These are phyloP conservation scores for Astrothelium subdiscretum DNA, from an alignment of 495 filamentous ascomycete species.

Conservation along the genomic window DNA sequence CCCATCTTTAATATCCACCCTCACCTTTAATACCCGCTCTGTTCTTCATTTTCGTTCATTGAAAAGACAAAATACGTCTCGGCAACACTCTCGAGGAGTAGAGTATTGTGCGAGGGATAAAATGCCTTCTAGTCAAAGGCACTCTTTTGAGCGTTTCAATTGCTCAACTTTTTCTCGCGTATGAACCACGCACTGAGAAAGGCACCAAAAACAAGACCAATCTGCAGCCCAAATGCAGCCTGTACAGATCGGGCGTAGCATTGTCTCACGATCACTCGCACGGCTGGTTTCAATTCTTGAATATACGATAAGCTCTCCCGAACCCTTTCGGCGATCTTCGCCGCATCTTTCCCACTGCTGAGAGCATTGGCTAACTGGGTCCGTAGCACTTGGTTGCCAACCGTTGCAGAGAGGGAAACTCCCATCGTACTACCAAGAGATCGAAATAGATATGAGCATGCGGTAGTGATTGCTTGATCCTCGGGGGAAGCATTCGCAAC, in stretches of 20 bases:
- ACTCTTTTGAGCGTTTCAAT: not conserved
- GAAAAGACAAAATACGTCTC: too few species aligned
- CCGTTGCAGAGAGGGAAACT: slow-evolving; percentile 55
- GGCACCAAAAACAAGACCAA: slow-evolving; percentile 22
- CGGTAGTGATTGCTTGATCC: slow-evolving; percentile 71
- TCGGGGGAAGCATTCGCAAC: slow-evolving; percentile 55
- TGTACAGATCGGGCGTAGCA: slow-evolving; percentile 48
- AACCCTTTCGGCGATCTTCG: slow-evolving; percentile 59
- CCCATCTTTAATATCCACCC: too few species aligned
- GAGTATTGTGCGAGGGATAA: not conserved
- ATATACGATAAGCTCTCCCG: slow-evolving; percentile 65
- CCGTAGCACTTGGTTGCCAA: slow-evolving; percentile 62
- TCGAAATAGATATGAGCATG: slow-evolving; percentile 79
- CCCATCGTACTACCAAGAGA: slow-evolving; percentile 70
- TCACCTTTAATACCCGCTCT: too few species aligned
- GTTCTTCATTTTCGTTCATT: too few species aligned
- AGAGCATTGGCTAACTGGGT: slow-evolving; percentile 35
- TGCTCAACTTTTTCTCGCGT: slow-evolving; percentile 21
- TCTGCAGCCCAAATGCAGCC: slow-evolving; percentile 23
- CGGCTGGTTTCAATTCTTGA: slow-evolving; percentile 48
- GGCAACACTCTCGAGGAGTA: too few species aligned
- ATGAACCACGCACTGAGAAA: slow-evolving; percentile 25
- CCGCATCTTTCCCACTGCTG: slow-evolving; percentile 40
- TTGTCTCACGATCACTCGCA: slow-evolving; percentile 48
- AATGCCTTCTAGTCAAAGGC: not conserved